Base-by-base conservation (phyloP, 2,329 filamentous ascomycete genomes). In the Curvularia hawaiiensis region DNA sequence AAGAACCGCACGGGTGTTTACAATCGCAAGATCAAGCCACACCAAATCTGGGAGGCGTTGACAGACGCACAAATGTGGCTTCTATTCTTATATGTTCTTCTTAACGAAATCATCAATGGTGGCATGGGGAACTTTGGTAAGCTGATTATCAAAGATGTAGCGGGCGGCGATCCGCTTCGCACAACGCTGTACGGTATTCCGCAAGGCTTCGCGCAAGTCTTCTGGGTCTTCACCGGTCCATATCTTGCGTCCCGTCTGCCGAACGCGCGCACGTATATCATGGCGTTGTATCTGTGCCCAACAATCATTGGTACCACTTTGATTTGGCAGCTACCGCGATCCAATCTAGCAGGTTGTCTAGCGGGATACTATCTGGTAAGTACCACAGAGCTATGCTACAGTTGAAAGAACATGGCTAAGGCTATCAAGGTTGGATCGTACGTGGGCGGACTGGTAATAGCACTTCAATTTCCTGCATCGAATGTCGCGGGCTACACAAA, bases 161-260 rank as follows among this genome's bases (percentile, higher is more conserved):
- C 79, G 18, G 43, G 54, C 4, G 63, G 46, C 7, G 75, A 79
- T 47, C 62, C 80, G 0, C 73, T 84, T 0, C 64, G 76, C 8
- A 84, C 84, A 0, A 83, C 82, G 0, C 80, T 80, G 0, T 76
- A 83, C 3, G 84, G 83, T 0, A 85, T 86, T 31, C 84, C 84
- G 0, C 78, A 81, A 43, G 84, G 84, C 5, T 80, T 77, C 1
- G 84, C 83, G 62, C 82, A 84, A 53, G 77, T 84, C 3, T 68
- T 84, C n/a, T 84, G 77, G 61, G 80, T 86, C 35, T 77, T 86
- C 10, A 76, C 78, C 0, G 84, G 83, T 2, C 80, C 83, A 1
- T 85, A 75, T 50, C 66, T 84, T 2, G 83, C 84, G 0, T 81
- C 82, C 3, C 77, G 73, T n/a, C 75, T 84, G 59, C 78, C 76